These are phyloP conservation scores for Penicillium occitanis DNA, from an alignment of 2,329 filamentous ascomycete species.

Conservation along the genomic window DNA sequence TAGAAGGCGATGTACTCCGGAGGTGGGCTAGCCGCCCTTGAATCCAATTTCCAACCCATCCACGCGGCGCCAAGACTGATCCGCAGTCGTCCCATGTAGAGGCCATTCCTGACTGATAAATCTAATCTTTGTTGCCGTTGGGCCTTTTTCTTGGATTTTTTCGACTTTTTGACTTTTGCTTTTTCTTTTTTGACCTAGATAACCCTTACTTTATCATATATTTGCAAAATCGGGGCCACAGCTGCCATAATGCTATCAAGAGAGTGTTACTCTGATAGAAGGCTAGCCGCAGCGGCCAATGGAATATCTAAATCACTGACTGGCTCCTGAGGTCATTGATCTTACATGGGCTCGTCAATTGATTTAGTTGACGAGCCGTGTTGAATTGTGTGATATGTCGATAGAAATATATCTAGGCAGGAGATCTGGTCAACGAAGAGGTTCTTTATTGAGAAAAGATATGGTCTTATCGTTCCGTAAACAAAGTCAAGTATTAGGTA, in stretches of 20 bases:
- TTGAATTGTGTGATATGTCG: neutral
- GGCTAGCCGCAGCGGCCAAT: neutral
- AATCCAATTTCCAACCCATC: neutral
- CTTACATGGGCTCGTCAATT: neutral
- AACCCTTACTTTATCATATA: too few species aligned
- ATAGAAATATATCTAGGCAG: neutral
- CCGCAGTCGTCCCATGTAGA: neutral
- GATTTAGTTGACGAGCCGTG: neutral
- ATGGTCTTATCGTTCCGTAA: slow-evolving; percentile 5
- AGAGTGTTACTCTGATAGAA: neutral
- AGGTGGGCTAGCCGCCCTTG: slow-evolving; percentile 6
- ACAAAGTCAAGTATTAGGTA: slow-evolving; percentile 14
- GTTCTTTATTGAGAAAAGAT: neutral
- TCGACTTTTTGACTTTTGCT: too few species aligned
- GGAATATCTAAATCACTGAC: neutral
- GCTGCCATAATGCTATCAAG: too few species aligned
- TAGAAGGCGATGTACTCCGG: neutral
- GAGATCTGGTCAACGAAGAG: neutral
- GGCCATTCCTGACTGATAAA: neutral
- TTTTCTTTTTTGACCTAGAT: too few species aligned
- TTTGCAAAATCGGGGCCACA: too few species aligned
- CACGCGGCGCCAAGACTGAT: slow-evolving; percentile 18
- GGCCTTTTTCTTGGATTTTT: too few species aligned
- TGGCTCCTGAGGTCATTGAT: neutral
- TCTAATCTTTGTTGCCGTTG: too few species aligned